Base-by-base conservation (phyloP, 2,329 filamentous ascomycete genomes). In the Samsoniella hepiali region DNA sequence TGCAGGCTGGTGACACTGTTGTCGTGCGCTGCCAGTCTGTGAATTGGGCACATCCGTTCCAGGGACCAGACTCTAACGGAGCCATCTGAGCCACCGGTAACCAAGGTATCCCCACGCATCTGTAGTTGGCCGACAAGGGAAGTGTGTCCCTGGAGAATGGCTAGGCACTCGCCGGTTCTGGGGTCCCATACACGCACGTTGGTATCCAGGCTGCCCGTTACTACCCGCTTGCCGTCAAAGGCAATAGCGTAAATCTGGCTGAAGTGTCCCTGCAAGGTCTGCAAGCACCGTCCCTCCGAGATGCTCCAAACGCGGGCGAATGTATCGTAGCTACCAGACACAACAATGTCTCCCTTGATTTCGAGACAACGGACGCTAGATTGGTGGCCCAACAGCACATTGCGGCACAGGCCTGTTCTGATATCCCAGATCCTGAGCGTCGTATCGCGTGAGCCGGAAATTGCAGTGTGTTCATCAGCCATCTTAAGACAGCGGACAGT, bases 221-320 rank as follows among this genome's bases (percentile, higher is more conserved):
- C 94, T 64, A 99, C 93, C 67, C 93, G 86, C 69, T 89, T 88
- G 45, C 95, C 95, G 73, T 99, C 95, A 76, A 98, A 99, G 1
- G 95, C 95, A 73, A 99, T 96, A 27, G 95, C 95, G 74, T 99
- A 99, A 64, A 99, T 99, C 74, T 99, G 95, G 73, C 94, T 98
- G 77, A 97, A 99, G 76, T 99, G 95, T 0, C 95, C 95, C 51
- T 90, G 88, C 45, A 99, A 82, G 0, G 93, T 97, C 68, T 94
- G 89, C 62, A 98, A 80, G 75, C 95, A 99, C 66, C 92, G 88
- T 36, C 95, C 95, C 77, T 97, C 91, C 2, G 92, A 96, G 59
- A 99, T 98, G 75, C 91, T 97, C 95, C 95, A 99, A 63, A 99
- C 94, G 70, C 93, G 90, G 29, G 95, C 95, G 29, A 92, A 97